phyloP scores from a whole-genome alignment of 768 basidiomycete genomes.

The Mycena crocata region DNA sequence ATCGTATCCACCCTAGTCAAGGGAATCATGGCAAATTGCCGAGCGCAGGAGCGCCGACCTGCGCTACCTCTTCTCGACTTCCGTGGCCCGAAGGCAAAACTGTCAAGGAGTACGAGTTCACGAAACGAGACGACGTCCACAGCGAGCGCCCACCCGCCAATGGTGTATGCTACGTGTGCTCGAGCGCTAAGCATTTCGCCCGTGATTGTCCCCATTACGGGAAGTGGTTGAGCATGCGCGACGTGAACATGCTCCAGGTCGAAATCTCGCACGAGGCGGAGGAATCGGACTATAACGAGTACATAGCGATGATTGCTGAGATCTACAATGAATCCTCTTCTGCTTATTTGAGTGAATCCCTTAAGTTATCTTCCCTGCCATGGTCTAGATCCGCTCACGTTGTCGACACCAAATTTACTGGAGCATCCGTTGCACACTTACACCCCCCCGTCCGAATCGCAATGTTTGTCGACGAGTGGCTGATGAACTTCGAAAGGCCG shows the following conservation, averaged over 20 bases:
- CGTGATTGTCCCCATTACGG: conserved; percentile 38
- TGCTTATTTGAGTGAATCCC: conserved; percentile 6
- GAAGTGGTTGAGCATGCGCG: conserved; percentile 19
- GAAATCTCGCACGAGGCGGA: conserved; percentile 13
- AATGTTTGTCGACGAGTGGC: too few species aligned
- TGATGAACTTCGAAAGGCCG: too few species aligned
- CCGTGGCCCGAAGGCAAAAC: conserved; percentile 22
- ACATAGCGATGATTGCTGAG: conserved; percentile 17
- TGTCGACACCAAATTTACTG: not conserved
- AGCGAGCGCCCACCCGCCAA: not conserved
- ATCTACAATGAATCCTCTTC: not conserved
- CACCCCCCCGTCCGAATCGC: not conserved
- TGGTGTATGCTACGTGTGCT: conserved; percentile 35
- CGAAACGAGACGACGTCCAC: conserved; percentile 1
- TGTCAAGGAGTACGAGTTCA: conserved; percentile 9
- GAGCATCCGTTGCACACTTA: not conserved
- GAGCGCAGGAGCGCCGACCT: too few species aligned
- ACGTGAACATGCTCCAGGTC: conserved; percentile 9
- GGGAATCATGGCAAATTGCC: too few species aligned
- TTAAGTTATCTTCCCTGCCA: not conserved
- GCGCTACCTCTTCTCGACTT: too few species aligned
- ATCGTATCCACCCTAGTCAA: too few species aligned
- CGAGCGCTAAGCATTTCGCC: conserved; percentile 35
- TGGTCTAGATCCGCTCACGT: not conserved
- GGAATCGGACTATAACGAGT: conserved; percentile 19